Percentiles rank a stretch among this genome's conserved stretches.
phyloP scores from a whole-genome alignment of 176 grass and related monocot species.

The Tillandsia leiboldiana region DNA sequence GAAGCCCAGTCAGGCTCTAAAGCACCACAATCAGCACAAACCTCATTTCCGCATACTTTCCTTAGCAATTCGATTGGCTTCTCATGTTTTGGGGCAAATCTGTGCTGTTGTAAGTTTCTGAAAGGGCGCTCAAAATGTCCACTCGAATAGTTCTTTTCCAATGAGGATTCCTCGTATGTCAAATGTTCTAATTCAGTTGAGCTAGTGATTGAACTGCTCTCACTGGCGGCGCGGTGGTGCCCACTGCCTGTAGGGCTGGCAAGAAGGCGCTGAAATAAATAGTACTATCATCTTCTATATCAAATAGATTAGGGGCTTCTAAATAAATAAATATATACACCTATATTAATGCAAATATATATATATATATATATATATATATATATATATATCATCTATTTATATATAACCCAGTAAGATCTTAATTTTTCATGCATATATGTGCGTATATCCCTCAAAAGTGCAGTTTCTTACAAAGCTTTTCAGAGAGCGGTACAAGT shows the following conservation, averaged over 20 bases:
- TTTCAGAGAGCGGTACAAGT: no score
- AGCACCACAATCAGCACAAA: conserved; percentile 84
- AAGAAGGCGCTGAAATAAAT: conserved; percentile 69
- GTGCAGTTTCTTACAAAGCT: no score
- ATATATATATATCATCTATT: no score
- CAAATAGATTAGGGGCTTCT: conserved; percentile 6
- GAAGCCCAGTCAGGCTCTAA: conserved; percentile 94
- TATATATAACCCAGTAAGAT: no score
- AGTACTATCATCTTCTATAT: conserved; percentile 21
- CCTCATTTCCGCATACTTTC: conserved; percentile 78
- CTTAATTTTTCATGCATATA: no score
- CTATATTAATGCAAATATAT: no score
- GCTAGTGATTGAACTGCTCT: conserved; percentile 81
- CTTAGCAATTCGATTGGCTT: conserved; percentile 95
- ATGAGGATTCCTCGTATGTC: conserved; percentile 57
- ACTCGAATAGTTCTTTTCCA: conserved; percentile 58
- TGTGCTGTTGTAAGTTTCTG: conserved; percentile 59
- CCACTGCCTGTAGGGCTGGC: conserved; percentile 47
- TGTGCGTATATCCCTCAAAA: no score
- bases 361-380: no score
- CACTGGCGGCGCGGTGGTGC: conserved; percentile 60
- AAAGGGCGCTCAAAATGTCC: conserved; percentile 69
- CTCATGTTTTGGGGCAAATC: conserved; percentile 66
- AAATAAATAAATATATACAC: no score
- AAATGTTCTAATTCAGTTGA: conserved; percentile 77